Conservation (phyloP, 1,284 basidiomycete species). For the Boletus hoseneyae region DNA sequence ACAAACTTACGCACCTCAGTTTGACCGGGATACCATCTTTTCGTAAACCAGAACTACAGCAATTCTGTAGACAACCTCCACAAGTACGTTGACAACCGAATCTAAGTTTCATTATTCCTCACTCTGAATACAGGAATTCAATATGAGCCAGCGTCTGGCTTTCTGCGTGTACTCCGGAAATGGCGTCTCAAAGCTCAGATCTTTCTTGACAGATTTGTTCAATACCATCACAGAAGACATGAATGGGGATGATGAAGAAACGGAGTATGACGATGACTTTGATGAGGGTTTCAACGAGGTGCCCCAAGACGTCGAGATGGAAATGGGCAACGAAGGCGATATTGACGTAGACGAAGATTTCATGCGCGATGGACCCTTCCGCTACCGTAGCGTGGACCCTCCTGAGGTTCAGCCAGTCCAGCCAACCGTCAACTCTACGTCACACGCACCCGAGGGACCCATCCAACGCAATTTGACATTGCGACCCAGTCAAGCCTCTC, state of each 20-base stretch:
- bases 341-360: constrained; percentile 41
- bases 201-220: constrained; percentile 71
- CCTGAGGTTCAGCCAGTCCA: constrained; percentile 28
- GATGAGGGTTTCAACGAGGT: constrained; percentile 49
- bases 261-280: constrained; percentile 70
- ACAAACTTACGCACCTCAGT: constrained; percentile 91
- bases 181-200: constrained; percentile 81
- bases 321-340: constrained; percentile 43
- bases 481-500: constrained; percentile 21
- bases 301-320: constrained; percentile 51
- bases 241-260: constrained; percentile 63
- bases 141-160: constrained; percentile 82
- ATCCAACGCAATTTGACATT: constrained; percentile 32
- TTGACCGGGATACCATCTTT: constrained; percentile 96
- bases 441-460: constrained; percentile 26
- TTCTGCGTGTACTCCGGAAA: constrained; percentile 98
- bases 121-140: constrained; percentile 73
- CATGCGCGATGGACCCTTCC: constrained; percentile 31
- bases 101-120: constrained; percentile 2
- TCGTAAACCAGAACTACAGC: constrained; percentile 80
- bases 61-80: constrained; percentile 88
- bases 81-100: constrained; percentile 49
- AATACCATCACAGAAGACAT: constrained; percentile 66
- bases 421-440: constrained; percentile 22
- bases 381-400: constrained; percentile 20